These are phyloP conservation scores for Lachnellula subtilissima DNA, from an alignment of 2,329 filamentous ascomycete species.

Conservation along the genomic window DNA sequence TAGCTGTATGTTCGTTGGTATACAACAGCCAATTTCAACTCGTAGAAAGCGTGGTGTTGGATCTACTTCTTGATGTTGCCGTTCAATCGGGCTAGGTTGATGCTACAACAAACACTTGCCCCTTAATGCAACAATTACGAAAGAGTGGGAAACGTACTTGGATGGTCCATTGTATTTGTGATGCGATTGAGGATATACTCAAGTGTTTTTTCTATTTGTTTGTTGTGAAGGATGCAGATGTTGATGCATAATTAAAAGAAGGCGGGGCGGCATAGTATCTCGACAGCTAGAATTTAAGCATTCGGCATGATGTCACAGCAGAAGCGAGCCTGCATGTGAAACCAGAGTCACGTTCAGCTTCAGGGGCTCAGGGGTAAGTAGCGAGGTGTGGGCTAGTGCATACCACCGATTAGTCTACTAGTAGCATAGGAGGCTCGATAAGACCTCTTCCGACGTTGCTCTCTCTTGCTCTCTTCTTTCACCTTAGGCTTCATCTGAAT, in stretches of 20 bases:
- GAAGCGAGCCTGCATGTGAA: slow-evolving; percentile 3
- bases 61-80: background rate
- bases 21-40: background rate
- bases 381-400: background rate
- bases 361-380: background rate
- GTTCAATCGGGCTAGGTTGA: background rate
- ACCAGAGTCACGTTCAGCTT: background rate
- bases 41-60: background rate
- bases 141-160: slow-evolving; percentile 32
- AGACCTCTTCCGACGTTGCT: too few species aligned
- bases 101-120: background rate
- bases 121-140: background rate
- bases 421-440: too few species aligned
- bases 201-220: too few species aligned
- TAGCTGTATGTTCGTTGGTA: slow-evolving; percentile 8
- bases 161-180: slow-evolving; percentile 36
- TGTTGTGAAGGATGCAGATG: too few species aligned
- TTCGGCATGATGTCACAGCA: slow-evolving; percentile 5
- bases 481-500: too few species aligned
- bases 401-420: too few species aligned
- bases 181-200: background rate
- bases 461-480: too few species aligned
- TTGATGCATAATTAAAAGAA: too few species aligned
- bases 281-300: background rate
- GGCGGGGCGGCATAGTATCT: background rate